Evolutionary conservation across 345 rosid genomes (phyloP), one percentile per base, ranked within the genome.

Genomic region (Dipteronia sinensis): DNA sequence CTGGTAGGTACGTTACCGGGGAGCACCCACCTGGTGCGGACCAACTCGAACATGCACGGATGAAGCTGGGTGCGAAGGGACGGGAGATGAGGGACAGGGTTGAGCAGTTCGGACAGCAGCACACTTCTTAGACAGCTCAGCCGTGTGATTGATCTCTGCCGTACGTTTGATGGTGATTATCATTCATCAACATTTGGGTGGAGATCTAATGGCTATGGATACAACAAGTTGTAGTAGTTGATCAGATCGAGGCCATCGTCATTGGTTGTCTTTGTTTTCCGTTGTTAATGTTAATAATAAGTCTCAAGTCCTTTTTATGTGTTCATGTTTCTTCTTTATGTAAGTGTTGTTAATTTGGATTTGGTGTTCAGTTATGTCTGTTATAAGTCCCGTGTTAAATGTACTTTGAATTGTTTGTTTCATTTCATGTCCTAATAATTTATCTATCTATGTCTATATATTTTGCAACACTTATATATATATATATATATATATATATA

Each of bases 61-160:
- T 80, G 89, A 92, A 88, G 87, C 78, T 93, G 74, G 90, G 90
- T 1, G 63, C 83, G 29, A 93, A 92, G 90, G 91, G 91, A 17
- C 80, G 89, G 44, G 98, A 95, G 78, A 81, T 93, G 82, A 95
- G 87, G 83, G 97, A 91, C 75, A 89, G 86, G 79, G 90, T 91
- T 20, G 91, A 86, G 65, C 91, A 90, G 78, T 87, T 23, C 46
- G 91, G 93, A 8, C 88, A 84, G 75, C 90, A 87, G 69, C 67
- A 16, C 67, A 16, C 25, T 17, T 71, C 74, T 17, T 71, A 31
- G n/a, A 4, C 25, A 44, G 29, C 61, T 11, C 19, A 6, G 3
- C n/a, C 1, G 19, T 61, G 56, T 23, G 3, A 8, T 0, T 61
- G 66, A 38, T 72, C 75, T 58, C 66, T 58, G 66, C 75, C 16